Evolutionary conservation across 257 asterid genomes (phyloP), one percentile per base, ranked within the genome.

Genomic region (Solanum rostratum): DNA sequence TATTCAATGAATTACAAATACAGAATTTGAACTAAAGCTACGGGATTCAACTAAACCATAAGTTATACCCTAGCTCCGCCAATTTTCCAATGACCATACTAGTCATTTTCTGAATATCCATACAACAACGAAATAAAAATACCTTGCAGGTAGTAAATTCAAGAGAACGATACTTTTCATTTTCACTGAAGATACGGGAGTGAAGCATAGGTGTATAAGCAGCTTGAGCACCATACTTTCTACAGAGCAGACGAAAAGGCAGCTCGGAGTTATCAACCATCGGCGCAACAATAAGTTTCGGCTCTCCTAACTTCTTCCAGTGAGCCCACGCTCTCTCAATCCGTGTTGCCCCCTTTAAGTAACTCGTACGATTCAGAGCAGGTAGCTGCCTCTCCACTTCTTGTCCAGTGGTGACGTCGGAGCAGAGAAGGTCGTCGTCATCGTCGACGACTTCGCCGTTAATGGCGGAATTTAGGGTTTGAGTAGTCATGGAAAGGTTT

Each of bases 181-280:
- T 94, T 88, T 95, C 98, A 1, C 84, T 78, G 86, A 97, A 97
- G 69, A 97, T 94, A 63, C 99, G 94, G 20, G 99, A 92, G 81
- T 97, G 99, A 49, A 97, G 94, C 98, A 97, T 95, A 6, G 99
- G 98, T 10, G 99, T 97, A 74, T 97, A 97, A 79, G 99, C 99
- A 20, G 97, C 99, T 62, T 93, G 87, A 43, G 99, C 99, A 50
- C 99, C 99, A 87, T 93, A 94, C 87, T 93, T 95, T 3, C 99
- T 90, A 90, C 99, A 97, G 78, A 95, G 97, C 92, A 94, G 27
- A 43, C 99, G 98, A 88, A 94, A 97, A 8, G 98, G 99, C 1
- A 97, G 91, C 95, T 97, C 99, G 46, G 99, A 97, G 91, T 97
- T 95, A 87, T 95, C 99, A 63, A 97, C 99, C 99, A 94, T 95